These are phyloP conservation scores for Pinus albicaulis DNA, from an alignment of 75 land plant genomes.

Conservation along the genomic window DNA sequence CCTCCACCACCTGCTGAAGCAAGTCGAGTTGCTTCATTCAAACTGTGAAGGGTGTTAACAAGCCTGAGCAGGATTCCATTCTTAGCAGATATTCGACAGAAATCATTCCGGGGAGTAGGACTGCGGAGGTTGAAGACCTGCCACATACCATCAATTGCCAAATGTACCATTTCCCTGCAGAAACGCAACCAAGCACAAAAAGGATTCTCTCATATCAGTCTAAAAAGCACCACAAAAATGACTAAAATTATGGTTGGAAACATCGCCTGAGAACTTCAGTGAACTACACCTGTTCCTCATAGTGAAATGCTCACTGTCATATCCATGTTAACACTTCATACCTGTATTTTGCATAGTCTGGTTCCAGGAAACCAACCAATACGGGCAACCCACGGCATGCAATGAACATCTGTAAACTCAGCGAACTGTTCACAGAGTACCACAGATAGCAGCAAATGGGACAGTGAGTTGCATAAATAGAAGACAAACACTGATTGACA, in stretches of 20 bases:
- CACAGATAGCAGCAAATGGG: background rate
- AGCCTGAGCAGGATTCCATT: conserved; percentile 91
- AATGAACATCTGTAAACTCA: conserved; percentile 97
- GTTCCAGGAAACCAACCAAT: conserved; percentile 87
- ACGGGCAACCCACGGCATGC: conserved; percentile 98
- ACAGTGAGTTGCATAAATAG: background rate
- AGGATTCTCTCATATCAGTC: background rate
- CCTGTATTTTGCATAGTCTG: conserved; percentile 99
- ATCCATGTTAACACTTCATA: conserved; percentile 9
- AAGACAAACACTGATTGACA: background rate
- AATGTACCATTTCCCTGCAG: conserved; percentile 97
- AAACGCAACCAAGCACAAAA: background rate
- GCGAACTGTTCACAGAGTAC: conserved; percentile 36
- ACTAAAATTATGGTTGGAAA: background rate
- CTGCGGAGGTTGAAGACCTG: conserved; percentile 90
- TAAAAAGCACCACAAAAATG: background rate
- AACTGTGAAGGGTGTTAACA: conserved; percentile 89
- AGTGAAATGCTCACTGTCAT: background rate
- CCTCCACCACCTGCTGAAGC: conserved; percentile 48
- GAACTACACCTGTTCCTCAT: background rate
- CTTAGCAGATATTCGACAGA: conserved; percentile 93
- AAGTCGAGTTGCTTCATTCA: conserved; percentile 95
- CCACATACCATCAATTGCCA: conserved; percentile 99
- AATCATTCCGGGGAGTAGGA: conserved; percentile 87
- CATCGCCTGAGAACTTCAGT: background rate